phyloP scores from a whole-genome alignment of 2,329 filamentous ascomycete species.

The Sporothrix curviconia region DNA sequence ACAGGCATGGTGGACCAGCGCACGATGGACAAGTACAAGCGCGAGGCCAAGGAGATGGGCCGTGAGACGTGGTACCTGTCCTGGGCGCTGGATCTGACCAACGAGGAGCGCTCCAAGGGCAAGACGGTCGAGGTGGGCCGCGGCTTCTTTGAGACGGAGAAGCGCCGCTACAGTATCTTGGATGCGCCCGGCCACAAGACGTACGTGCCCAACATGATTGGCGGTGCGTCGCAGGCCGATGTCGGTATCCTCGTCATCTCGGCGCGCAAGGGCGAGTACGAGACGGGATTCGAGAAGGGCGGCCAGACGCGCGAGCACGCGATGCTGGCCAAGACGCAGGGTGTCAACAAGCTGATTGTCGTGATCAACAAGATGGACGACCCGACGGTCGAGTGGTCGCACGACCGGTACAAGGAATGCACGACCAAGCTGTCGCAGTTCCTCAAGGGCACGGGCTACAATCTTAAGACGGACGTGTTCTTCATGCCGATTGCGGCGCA shows the following conservation, averaged over 20 bases:
- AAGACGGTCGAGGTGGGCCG: slow-evolving; percentile 97
- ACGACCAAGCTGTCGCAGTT: slow-evolving; percentile 80
- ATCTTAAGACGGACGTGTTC: slow-evolving; percentile 83
- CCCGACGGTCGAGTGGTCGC: slow-evolving; percentile 88
- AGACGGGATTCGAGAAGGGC: slow-evolving; percentile 94
- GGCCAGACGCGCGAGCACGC: slow-evolving; percentile 90
- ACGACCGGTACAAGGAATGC: slow-evolving; percentile 89
- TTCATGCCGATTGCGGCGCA: slow-evolving; percentile 98
- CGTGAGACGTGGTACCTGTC: slow-evolving; percentile 98
- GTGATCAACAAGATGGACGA: slow-evolving; percentile 99
- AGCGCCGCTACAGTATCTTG: slow-evolving; percentile 90
- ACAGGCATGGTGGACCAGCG: slow-evolving; percentile 99
- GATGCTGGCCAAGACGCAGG: slow-evolving; percentile 94
- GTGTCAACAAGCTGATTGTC: slow-evolving; percentile 92
- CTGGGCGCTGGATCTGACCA: slow-evolving; percentile 95
- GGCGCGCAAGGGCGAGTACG: slow-evolving; percentile 95
- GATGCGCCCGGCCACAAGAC: slow-evolving; percentile 98
- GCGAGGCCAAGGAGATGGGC: slow-evolving; percentile 89
- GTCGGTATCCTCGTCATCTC: slow-evolving; percentile 94
- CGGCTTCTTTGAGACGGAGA: slow-evolving; percentile 95
- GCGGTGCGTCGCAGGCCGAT: slow-evolving; percentile 82
- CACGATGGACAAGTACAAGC: slow-evolving; percentile 97
- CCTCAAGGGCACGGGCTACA: slow-evolving; percentile 88
- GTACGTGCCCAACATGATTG: slow-evolving; percentile 97
- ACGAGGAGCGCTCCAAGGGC: slow-evolving; percentile 91